These are phyloP conservation scores for Phaseolus coccineus DNA, from an alignment of 331 rosid genomes.

Conservation along the genomic window DNA sequence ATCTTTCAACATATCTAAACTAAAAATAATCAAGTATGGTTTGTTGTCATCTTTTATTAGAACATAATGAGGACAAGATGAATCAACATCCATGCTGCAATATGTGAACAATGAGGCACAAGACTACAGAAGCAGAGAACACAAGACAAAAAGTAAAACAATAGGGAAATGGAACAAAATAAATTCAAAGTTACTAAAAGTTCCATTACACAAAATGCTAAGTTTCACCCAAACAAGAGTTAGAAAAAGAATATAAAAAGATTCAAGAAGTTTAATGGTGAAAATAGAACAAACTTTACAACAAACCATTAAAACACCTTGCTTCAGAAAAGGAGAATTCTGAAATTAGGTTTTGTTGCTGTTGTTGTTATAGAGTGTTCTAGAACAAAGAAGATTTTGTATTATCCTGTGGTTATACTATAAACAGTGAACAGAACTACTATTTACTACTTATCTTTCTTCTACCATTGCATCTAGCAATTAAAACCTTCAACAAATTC, in stretches of 20 bases:
- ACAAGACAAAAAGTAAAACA: not conserved
- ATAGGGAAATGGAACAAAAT: not conserved
- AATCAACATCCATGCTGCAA: not conserved
- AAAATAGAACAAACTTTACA: not conserved
- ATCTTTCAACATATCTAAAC: not conserved
- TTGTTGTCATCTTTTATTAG: not conserved
- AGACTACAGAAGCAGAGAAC: not conserved
- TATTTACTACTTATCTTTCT: not conserved
- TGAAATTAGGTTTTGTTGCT: not conserved
- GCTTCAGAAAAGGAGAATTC: not conserved
- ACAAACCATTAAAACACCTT: not conserved
- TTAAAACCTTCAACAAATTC: slow-evolving; percentile 2
- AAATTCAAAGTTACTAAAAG: not conserved
- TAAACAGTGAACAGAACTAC: not conserved
- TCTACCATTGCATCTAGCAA: not conserved
- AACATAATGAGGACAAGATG: not conserved
- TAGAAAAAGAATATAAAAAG: not conserved
- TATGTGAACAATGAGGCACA: not conserved
- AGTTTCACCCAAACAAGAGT: not conserved
- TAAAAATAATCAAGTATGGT: not conserved
- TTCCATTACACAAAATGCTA: not conserved
- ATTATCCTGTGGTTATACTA: not conserved
- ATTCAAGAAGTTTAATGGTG: not conserved
- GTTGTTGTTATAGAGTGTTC: not conserved
- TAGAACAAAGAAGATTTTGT: not conserved